Percentiles rank a stretch among this genome's conserved stretches.
These are phyloP conservation scores for Alternaria triticina DNA, from an alignment of 2,329 filamentous ascomycete genomes.

Conservation along the genomic window DNA sequence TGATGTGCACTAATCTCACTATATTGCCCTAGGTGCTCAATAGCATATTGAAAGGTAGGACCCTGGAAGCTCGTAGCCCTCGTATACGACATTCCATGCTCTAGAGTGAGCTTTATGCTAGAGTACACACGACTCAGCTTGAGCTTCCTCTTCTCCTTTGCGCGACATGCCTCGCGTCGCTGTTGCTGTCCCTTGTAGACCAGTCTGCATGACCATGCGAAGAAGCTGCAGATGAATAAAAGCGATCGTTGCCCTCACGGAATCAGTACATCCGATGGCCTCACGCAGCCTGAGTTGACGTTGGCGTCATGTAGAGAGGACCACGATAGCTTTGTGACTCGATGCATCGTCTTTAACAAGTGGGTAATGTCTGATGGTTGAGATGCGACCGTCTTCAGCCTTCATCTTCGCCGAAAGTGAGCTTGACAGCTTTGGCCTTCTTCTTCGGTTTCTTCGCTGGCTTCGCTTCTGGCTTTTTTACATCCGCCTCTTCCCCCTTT, in stretches of 20 bases:
- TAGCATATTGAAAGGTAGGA: background rate
- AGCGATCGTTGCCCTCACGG: background rate
- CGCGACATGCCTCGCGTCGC: background rate
- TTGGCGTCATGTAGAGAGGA: background rate
- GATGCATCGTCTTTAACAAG: background rate
- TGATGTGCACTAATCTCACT: background rate
- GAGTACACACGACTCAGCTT: background rate
- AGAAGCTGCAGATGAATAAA: background rate
- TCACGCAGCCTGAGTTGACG: background rate
- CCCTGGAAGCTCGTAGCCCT: background rate
- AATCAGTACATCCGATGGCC: background rate
- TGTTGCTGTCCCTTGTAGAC: background rate
- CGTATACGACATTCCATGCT: background rate
- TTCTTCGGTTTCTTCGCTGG: constrained; percentile 43
- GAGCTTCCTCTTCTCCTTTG: background rate
- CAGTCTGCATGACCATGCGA: background rate
- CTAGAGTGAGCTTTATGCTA: background rate
- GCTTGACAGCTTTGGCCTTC: constrained; percentile 45
- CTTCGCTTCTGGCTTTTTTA: constrained; percentile 20
- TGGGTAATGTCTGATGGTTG: background rate
- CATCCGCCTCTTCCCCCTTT: constrained; percentile 14
- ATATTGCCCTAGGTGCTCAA: background rate
- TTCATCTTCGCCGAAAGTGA: constrained; percentile 47
- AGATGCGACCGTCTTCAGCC: constrained; percentile 17
- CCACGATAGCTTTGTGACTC: background rate